These are phyloP conservation scores for Nevesoporus exiguus DNA, from an alignment of 768 basidiomycete genomes.

Conservation along the genomic window DNA sequence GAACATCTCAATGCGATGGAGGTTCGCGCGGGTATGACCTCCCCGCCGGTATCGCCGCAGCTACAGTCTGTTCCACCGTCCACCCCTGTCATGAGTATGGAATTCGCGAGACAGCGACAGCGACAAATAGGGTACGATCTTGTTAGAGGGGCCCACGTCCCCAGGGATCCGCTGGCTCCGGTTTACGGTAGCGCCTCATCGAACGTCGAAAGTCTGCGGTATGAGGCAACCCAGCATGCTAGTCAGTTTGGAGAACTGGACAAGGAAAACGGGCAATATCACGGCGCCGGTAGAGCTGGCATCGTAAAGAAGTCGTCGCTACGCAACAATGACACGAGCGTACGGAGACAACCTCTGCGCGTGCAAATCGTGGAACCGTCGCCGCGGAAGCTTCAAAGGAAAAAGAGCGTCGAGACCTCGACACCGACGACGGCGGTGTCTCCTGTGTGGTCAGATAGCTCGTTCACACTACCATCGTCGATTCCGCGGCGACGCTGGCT, in stretches of 20 bases:
- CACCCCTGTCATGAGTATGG: constrained; percentile 13
- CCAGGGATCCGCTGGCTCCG: constrained; percentile 39
- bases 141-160: background rate
- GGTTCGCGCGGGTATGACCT: constrained; percentile 39
- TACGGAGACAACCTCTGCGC: constrained; percentile 24
- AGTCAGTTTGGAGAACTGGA: constrained; percentile 33
- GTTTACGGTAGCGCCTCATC: constrained; percentile 10
- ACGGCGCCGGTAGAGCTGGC: constrained; percentile 2
- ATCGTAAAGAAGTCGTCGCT: constrained; percentile 45
- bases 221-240: background rate
- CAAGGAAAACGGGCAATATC: constrained; percentile 53
- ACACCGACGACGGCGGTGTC: constrained; percentile 28
- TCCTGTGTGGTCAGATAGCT: constrained; percentile 45
- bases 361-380: constrained; percentile 56
- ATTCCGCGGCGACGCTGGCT: constrained; percentile 72
- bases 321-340: constrained; percentile 27
- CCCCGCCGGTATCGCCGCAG: constrained; percentile 16
- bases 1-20: constrained; percentile 76
- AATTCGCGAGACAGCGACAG: constrained; percentile 18
- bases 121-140: constrained; percentile 8
- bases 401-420: constrained; percentile 16
- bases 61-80: constrained; percentile 8
- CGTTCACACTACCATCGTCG: constrained; percentile 43
- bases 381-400: constrained; percentile 36
- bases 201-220: constrained; percentile 1